phyloP scores from a whole-genome alignment of 768 basidiomycete species.

The Candolleomyces efflorescens region DNA sequence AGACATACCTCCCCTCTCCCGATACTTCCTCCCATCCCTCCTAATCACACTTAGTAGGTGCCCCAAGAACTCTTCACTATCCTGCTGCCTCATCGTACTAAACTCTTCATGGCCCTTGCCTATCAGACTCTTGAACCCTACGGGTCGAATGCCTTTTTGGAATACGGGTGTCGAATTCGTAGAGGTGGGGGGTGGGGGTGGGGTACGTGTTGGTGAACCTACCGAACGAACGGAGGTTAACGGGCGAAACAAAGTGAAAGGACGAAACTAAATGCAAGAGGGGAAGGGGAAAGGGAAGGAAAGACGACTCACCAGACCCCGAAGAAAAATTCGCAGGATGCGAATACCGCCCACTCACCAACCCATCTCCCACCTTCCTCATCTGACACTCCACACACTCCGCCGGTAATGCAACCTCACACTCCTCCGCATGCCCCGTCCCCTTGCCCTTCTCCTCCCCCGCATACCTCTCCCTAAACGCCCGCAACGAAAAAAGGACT shows the following conservation, averaged over 20 bases:
- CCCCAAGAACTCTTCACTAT: constrained; percentile 91
- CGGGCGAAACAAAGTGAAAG: too few relatives aligned
- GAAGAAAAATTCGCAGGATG: constrained; percentile 38
- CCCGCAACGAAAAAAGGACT: constrained; percentile 72
- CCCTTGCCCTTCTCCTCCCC: constrained; percentile 38
- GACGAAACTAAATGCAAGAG: too few relatives aligned
- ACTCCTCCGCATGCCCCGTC: constrained; percentile 51
- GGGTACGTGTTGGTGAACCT: too few relatives aligned
- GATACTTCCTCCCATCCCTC: constrained; percentile 52
- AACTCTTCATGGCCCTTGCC: constrained; percentile 95
- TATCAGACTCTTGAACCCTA: constrained; percentile 82
- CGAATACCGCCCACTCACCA: constrained; percentile 90
- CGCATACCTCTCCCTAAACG: constrained; percentile 71
- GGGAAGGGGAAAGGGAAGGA: too few relatives aligned
- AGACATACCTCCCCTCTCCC: constrained; percentile 28
- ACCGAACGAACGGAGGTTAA: too few relatives aligned
- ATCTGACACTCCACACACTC: constrained; percentile 95
- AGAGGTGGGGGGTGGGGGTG: constrained; percentile 23
- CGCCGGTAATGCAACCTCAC: constrained; percentile 66
- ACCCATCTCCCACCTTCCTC: constrained; percentile 86
- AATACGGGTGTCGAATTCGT: constrained; percentile 64
- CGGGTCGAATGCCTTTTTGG: constrained; percentile 82
- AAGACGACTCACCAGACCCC: background rate
- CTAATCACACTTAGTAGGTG: constrained; percentile 74
- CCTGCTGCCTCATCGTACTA: constrained; percentile 95